A percentile compares a stretch with the other conserved stretches of the same genome.
Conservation (phyloP, 2,329 filamentous ascomycete species). For the Paracorniculantispora psalliotae region DNA sequence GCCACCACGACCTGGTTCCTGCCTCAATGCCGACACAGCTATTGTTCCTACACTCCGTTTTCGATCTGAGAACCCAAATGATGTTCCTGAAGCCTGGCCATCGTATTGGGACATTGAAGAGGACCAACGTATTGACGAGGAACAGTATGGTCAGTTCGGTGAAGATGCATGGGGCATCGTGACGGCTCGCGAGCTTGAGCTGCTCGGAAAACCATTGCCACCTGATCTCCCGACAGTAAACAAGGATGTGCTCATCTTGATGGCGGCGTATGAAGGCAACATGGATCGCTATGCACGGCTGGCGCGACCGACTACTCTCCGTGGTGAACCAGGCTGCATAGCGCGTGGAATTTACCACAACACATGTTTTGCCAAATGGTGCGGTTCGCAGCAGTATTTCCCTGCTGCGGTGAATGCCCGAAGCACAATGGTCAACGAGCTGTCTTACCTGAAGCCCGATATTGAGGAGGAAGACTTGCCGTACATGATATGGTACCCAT, state of each 20-base stretch:
- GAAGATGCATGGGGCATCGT: conserved; percentile 11
- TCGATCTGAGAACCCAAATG: neutral
- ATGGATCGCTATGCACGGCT: conserved; percentile 35
- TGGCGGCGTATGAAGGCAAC: conserved; percentile 33
- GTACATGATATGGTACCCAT: conserved; percentile 11
- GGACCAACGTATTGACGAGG: conserved; percentile 6
- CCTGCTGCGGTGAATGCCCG: conserved; percentile 22
- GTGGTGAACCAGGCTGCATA: conserved; percentile 23
- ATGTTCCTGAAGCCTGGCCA: conserved; percentile 19
- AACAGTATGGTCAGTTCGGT: neutral
- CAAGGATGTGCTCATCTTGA: conserved; percentile 33
- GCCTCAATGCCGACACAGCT: conserved; percentile 31
- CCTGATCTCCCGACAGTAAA: conserved; percentile 29
- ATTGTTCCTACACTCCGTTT: neutral
- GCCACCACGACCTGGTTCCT: conserved; percentile 13
- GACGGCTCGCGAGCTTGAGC: conserved; percentile 19
- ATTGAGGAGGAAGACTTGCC: neutral
- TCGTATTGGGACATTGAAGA: neutral
- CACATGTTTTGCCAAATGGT: conserved; percentile 32
- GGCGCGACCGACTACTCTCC: conserved; percentile 22
- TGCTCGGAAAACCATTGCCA: conserved; percentile 25
- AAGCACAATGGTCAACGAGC: conserved; percentile 25
- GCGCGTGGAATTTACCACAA: conserved; percentile 34
- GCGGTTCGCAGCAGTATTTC: conserved; percentile 9
- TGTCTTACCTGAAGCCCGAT: conserved; percentile 16